Evolutionary conservation across 257 asterid species (phyloP).

Genomic region (Nyctanthes arbortristis): DNA sequence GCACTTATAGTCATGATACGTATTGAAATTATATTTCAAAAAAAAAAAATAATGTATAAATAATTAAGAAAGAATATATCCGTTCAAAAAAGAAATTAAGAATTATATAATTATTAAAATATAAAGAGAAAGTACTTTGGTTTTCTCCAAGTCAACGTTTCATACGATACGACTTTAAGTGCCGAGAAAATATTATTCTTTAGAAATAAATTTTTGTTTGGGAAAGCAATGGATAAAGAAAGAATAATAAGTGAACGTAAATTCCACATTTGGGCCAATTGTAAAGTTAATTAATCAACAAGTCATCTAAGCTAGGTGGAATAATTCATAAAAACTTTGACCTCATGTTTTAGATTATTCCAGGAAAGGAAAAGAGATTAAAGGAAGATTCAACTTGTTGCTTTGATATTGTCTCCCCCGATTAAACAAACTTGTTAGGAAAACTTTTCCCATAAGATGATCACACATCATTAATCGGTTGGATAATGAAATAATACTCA

Average conservation of each 20-base stretch:
- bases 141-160: conserved; percentile 11
- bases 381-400: neutral
- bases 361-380: neutral
- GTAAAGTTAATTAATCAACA: neutral
- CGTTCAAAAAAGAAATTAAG: neutral
- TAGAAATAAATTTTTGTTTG: neutral
- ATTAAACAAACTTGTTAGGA: neutral
- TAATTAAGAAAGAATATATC: too few relatives aligned
- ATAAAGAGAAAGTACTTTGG: neutral
- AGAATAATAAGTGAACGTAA: neutral
- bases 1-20: too few relatives aligned
- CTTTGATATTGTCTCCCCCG: neutral
- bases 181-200: neutral
- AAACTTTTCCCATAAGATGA: too few relatives aligned
- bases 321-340: neutral
- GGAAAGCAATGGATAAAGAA: neutral
- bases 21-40: too few relatives aligned
- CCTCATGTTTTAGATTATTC: neutral
- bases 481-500: too few relatives aligned
- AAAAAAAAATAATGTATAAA: too few relatives aligned
- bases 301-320: conserved; percentile 9
- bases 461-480: too few relatives aligned
- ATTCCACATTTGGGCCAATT: neutral
- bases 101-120: neutral
- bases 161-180: conserved; percentile 19